Percentiles rank a stretch among this genome's conserved stretches.
Evolutionary conservation across 75 land plant genomes (phyloP).

Genomic region (Sequoia sempervirens): DNA sequence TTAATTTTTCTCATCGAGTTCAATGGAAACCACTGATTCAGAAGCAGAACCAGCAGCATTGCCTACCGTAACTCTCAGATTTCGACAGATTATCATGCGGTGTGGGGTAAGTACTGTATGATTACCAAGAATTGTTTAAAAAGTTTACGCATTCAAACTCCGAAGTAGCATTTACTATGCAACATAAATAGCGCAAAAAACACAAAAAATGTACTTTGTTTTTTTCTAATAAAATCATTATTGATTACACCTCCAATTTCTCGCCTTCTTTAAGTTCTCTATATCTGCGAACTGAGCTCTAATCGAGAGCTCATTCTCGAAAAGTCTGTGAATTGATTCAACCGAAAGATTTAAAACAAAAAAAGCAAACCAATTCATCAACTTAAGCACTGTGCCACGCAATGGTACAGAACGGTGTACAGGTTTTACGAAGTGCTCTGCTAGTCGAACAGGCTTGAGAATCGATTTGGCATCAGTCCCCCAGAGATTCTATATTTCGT

Average conservation of each 20-base stretch:
- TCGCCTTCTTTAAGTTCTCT: neutral
- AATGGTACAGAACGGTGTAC: neutral
- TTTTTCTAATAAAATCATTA: too few relatives aligned
- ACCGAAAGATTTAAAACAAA: neutral
- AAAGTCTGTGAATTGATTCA: neutral
- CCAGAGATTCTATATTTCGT: neutral
- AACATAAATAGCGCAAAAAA: neutral
- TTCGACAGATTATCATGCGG: neutral
- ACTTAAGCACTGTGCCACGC: neutral
- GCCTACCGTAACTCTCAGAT: neutral
- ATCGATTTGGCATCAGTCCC: neutral
- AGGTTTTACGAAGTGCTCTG: neutral
- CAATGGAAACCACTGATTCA: neutral
- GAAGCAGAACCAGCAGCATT: neutral
- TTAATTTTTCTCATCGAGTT: neutral
- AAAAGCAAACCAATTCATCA: too few relatives aligned
- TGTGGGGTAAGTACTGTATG: neutral
- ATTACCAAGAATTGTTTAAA: neutral
- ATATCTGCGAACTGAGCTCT: neutral
- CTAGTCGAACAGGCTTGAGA: neutral
- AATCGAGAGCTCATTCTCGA: neutral
- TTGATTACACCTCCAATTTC: neutral
- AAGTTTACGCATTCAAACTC: neutral
- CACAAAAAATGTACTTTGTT: too few relatives aligned
- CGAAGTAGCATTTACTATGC: neutral